A percentile compares a stretch with the other conserved stretches of the same genome.
Conservation (phyloP, 768 basidiomycete genomes). For the Atractiella rhizophila region DNA sequence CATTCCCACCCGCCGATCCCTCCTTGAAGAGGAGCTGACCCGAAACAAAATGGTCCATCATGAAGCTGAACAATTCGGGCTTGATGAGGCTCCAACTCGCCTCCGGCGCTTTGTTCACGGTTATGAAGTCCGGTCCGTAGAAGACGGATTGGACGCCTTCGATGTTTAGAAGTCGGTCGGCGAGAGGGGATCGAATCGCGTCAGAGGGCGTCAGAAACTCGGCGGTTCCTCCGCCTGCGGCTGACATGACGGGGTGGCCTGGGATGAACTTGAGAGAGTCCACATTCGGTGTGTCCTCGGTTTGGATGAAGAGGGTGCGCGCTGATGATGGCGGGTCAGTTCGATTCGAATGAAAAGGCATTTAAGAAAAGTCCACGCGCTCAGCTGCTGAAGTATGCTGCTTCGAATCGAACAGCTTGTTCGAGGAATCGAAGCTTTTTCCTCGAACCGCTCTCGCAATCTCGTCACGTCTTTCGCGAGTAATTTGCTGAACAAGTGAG, state of each 20-base stretch:
- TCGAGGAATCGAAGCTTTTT: no score
- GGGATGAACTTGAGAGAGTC: constrained; percentile 97
- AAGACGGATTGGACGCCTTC: constrained; percentile 72
- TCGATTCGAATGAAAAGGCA: no score
- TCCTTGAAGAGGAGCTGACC: constrained; percentile 61
- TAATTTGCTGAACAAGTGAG: no score
- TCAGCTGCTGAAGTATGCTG: no score
- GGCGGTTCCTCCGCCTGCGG: constrained; percentile 55
- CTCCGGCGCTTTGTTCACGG: constrained; percentile 70
- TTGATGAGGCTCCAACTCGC: constrained; percentile 72
- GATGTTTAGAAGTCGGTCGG: constrained; percentile 76
- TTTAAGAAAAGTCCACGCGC: no score
- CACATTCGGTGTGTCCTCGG: constrained; percentile 86
- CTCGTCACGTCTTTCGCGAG: no score
- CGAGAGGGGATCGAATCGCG: constrained; percentile 75
- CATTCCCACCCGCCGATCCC: constrained; percentile 22
- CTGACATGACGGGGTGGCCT: constrained; percentile 60
- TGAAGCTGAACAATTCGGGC: constrained; percentile 78
- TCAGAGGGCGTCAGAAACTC: constrained; percentile 80
- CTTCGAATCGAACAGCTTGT: no score
- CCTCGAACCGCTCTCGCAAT: no score
- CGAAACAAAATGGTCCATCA: constrained; percentile 97
- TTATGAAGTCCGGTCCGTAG: constrained; percentile 95
- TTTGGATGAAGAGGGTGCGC: constrained; percentile 99
- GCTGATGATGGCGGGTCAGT: no score